phyloP scores from a whole-genome alignment of 2,329 filamentous ascomycete genomes.

The Colletotrichum lupini region DNA sequence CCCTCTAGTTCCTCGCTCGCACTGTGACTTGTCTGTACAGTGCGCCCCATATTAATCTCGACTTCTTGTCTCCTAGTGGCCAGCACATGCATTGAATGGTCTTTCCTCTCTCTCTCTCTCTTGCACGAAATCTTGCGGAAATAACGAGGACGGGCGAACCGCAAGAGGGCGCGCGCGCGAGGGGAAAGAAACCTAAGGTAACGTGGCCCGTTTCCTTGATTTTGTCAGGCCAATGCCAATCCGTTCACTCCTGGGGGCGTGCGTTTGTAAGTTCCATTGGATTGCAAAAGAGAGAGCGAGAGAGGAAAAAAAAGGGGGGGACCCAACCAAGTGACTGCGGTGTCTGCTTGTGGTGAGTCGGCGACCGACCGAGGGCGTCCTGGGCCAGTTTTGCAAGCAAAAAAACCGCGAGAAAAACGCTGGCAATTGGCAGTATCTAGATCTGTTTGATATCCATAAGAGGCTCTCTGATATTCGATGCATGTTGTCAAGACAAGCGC shows the following conservation, averaged over 20 bases:
- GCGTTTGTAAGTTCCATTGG: not conserved
- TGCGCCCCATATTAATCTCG: conserved; percentile 12
- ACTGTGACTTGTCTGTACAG: conserved; percentile 5
- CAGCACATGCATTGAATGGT: conserved; percentile 28
- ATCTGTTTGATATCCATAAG: conserved; percentile 15
- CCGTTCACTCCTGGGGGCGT: conserved; percentile 19
- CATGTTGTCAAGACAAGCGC: conserved; percentile 36
- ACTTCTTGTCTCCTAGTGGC: conserved; percentile 14
- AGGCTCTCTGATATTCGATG: conserved; percentile 32
- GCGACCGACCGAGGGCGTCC: not conserved
- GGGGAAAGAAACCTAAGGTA: not conserved
- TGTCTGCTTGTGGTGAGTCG: not conserved
- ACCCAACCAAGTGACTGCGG: not conserved
- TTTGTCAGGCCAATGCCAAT: conserved; percentile 9
- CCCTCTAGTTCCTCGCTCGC: not conserved
- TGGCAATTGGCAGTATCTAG: conserved; percentile 15
- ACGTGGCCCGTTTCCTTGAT: conserved; percentile 32
- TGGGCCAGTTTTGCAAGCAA: conserved; percentile 17
- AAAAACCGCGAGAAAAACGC: conserved; percentile 30
- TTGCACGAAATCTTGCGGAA: conserved; percentile 25
- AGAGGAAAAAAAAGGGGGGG: no score
- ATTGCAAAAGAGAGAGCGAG: no score
- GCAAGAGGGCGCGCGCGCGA: not conserved
- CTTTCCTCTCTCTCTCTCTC: conserved; percentile 3
- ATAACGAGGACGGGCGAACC: conserved; percentile 14